These are phyloP conservation scores for Coemansia furcata DNA, from an alignment of 192 early-diverging fungal genomes.

Conservation along the genomic window DNA sequence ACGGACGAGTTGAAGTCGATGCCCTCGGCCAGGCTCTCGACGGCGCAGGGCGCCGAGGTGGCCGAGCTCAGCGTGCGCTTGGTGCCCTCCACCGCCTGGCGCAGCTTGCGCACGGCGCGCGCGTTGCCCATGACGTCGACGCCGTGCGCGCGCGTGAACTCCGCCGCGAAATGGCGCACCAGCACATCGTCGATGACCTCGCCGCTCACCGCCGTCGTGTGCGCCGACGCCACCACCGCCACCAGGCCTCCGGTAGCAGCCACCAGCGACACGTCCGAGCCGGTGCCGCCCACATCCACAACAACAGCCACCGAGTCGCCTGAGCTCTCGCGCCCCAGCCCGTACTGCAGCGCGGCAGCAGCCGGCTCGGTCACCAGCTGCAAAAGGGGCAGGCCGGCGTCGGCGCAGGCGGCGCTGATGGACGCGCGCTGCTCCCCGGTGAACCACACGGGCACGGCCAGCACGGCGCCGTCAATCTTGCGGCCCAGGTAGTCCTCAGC, in stretches of 20 bases:
- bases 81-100: conserved; percentile 82
- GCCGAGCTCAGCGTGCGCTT: conserved; percentile 84
- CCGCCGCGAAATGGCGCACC: conserved; percentile 72
- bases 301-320: conserved; percentile 79
- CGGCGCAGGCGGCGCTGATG: conserved; percentile 62
- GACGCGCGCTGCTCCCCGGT: conserved; percentile 67
- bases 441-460: conserved; percentile 88
- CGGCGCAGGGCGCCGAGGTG: conserved; percentile 82
- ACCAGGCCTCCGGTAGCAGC: conserved; percentile 79
- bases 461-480: conserved; percentile 74
- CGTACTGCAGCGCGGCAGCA: conserved; percentile 87
- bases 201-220: conserved; percentile 81
- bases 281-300: conserved; percentile 85
- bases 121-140: conserved; percentile 74
- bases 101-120: conserved; percentile 79
- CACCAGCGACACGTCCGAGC: conserved; percentile 79
- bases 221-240: conserved; percentile 72
- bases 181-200: conserved; percentile 82
- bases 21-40: conserved; percentile 90
- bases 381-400: conserved; percentile 76
- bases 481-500: conserved; percentile 85
- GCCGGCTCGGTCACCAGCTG: conserved; percentile 87
- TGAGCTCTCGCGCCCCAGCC: conserved; percentile 58
- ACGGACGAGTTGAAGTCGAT: conserved; percentile 83
- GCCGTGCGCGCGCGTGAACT: conserved; percentile 87